Conservation (phyloP, 2,329 filamentous ascomycete genomes). For the Stenocarpella maydis region DNA sequence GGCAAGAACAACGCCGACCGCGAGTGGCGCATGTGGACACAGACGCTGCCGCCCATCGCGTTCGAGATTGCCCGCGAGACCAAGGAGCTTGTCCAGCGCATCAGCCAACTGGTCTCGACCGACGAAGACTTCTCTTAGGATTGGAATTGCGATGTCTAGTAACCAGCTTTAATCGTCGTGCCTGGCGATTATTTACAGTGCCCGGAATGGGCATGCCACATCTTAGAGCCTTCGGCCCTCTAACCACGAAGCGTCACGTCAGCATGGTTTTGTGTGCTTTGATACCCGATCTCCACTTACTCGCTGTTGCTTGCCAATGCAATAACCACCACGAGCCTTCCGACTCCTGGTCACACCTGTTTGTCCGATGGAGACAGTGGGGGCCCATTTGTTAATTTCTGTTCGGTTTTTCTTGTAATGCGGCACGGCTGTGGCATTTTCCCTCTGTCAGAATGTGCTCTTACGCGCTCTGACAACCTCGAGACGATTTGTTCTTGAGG, state of each 20-base stretch:
- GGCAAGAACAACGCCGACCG: constrained; percentile 60
- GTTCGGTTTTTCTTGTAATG: constrained; percentile 1
- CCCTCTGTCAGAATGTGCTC: not conserved
- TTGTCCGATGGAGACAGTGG: not conserved
- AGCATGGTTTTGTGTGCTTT: constrained; percentile 24
- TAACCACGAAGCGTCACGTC: constrained; percentile 4
- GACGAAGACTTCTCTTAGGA: constrained; percentile 42
- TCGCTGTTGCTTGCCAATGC: constrained; percentile 4
- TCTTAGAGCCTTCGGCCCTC: not conserved
- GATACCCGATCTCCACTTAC: constrained; percentile 17
- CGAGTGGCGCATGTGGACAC: constrained; percentile 71
- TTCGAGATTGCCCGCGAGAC: constrained; percentile 86
- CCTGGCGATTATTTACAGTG: not conserved
- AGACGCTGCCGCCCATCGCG: constrained; percentile 81
- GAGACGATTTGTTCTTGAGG: constrained; percentile 6
- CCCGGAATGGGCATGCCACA: not conserved
- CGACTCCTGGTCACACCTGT: not conserved
- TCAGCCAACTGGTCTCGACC: constrained; percentile 41
- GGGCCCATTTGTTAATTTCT: not conserved
- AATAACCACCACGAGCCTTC: not conserved
- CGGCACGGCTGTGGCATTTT: constrained; percentile 13
- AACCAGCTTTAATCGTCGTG: constrained; percentile 12
- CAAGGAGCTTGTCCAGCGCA: constrained; percentile 69
- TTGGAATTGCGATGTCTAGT: constrained; percentile 36
- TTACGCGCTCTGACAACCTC: not conserved